Evolutionary conservation across 108 stramenopile species (phyloP).

Genomic region (Nitzschia sp.): DNA sequence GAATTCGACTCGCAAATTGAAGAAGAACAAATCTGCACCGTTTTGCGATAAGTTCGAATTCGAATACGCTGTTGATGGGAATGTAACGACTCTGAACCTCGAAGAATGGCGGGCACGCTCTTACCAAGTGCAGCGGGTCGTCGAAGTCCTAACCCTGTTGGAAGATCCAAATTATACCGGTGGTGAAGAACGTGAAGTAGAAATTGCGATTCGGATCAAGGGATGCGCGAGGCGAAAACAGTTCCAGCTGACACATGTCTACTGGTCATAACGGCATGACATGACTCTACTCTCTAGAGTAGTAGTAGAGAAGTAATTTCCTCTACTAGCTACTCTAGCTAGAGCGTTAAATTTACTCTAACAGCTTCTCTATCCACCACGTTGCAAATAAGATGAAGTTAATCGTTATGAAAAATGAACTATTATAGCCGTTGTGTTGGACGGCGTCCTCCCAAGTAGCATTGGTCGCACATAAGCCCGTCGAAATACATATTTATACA

Average conservation of each 20-base stretch:
- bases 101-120: conserved; percentile 30
- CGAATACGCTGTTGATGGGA: conserved; percentile 54
- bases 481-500: not conserved
- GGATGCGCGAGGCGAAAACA: conserved; percentile 26
- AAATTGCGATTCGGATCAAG: conserved; percentile 54
- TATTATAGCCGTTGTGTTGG: too few species aligned
- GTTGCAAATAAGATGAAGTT: too few species aligned
- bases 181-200: conserved; percentile 33
- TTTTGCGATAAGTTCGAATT: too few species aligned
- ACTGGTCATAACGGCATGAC: too few species aligned
- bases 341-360: not conserved
- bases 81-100: conserved; percentile 15
- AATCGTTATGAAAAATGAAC: too few species aligned
- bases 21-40: not conserved
- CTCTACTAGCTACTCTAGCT: too few species aligned
- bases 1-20: not conserved
- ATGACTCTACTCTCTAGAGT: too few species aligned
- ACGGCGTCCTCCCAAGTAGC: too few species aligned
- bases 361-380: too few species aligned
- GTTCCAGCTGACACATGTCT: not conserved
- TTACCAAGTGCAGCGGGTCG: conserved; percentile 8
- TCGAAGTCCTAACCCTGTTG: conserved; percentile 34
- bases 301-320: too few species aligned
- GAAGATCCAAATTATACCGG: conserved; percentile 41
- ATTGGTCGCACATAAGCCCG: too few species aligned